Evolutionary conservation across 345 rosid species (phyloP), one percentile per base, ranked within the genome.

Genomic region (Populus euphratica): DNA sequence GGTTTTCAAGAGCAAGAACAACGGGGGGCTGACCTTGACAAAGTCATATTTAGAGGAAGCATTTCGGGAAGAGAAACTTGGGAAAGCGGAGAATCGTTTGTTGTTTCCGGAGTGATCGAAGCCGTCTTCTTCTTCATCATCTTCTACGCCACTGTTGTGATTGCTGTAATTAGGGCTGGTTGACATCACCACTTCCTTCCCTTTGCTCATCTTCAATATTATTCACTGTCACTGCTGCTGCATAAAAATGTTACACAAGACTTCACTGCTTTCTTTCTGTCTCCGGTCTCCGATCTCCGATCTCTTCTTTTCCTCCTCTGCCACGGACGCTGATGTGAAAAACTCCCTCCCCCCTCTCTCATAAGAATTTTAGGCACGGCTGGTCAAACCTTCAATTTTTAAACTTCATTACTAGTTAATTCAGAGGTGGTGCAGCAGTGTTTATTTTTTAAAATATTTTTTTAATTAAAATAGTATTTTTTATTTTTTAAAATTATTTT

Each of bases 11-110:
- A 35, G 64, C n/a, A 39, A 36, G 38, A 54, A 69, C 10, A 44
- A 59, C 21, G 21, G 10, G 62, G n/a, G 9, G 1, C 29, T 21
- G 54, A 90, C 97, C 91, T 92, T 92, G 73, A 92, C 97, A 73
- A 89, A 92, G 86, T 92, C 94, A 85, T 92, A 92, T 84, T 92
- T 92, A 71, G 97, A 92, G 72, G 94, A 84, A 76, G 91, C 86
- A 77, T 92, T 92, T 7, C 97, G 94, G 65, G 91, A 82, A 77
- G 89, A 84, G 77, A 87, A 86, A 76, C 86, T 88, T 43, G 75
- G 82, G 39, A 59, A 59, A 59, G 85, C 41, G 41, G 93, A 77
- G 67, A 89, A 78, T 47, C 83, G 68, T 9, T 25, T 25, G 25
- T 59, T 59, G 71, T 65, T 76, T 36, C 81, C 84, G n/a, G 77